phyloP scores from a whole-genome alignment of 2,329 filamentous ascomycete species.

The Pseudogymnoascus sp. region DNA sequence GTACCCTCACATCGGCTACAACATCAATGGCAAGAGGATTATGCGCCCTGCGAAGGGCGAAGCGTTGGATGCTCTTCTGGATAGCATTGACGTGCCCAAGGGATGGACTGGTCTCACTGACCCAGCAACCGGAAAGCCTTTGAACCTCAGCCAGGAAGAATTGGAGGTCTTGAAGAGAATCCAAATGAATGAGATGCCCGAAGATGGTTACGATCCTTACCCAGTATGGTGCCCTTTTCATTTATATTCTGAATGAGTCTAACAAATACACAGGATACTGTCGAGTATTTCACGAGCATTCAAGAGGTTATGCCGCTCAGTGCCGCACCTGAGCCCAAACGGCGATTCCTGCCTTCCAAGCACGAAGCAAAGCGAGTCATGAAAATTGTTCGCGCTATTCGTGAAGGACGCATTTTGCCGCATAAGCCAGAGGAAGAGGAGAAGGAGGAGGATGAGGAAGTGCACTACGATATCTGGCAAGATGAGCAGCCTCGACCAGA shows the following conservation, averaged over 20 bases:
- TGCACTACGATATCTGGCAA: conserved; percentile 82
- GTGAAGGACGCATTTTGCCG: conserved; percentile 85
- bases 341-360: conserved; percentile 91
- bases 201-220: conserved; percentile 87
- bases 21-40: conserved; percentile 97
- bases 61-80: conserved; percentile 83
- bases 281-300: conserved; percentile 89
- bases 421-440: conserved; percentile 69
- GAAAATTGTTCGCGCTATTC: conserved; percentile 93
- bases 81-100: conserved; percentile 94
- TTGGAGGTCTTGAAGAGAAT: conserved; percentile 80
- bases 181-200: conserved; percentile 78
- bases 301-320: conserved; percentile 92
- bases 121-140: conserved; percentile 82
- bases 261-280: conserved; percentile 51
- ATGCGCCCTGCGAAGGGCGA: conserved; percentile 91
- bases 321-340: conserved; percentile 89
- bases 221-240: conserved; percentile 44
- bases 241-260: conserved; percentile 12
- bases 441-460: conserved; percentile 62
- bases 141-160: conserved; percentile 81
- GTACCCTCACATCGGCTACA: conserved; percentile 96
- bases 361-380: conserved; percentile 94
- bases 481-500: conserved; percentile 76
- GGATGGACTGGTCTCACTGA: conserved; percentile 96